Base-by-base conservation (phyloP, 306 rosid species). In the Cicer cuneatum region DNA sequence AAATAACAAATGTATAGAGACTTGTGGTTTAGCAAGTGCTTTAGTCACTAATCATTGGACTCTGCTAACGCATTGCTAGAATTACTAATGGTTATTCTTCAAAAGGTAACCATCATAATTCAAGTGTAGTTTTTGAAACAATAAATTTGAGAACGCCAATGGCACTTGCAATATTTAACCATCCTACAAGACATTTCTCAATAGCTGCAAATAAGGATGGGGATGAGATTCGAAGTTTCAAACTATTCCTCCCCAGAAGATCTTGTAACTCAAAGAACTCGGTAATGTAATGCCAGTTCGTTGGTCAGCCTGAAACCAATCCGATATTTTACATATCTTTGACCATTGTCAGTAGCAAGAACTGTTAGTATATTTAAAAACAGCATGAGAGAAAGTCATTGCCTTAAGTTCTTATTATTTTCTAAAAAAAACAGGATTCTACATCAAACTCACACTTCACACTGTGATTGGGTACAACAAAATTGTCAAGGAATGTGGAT, bases 391-490 rank as follows among this genome's bases (percentile, higher is more conserved):
- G 47, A 41, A 24, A 46, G 66, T 66, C 60, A 39, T 40, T 40
- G 14, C 14, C 29, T 59, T 12, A 33, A 15, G 39, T 35, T 62
- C 14, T 5, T 3, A 9, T 65, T 42, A 5, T 65, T 65, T 65
- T 42, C 15, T 18, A 19, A 56, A 73, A 69, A 47, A 35, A 33
- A 66, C 51, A 69, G 42, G 56, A 72, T 69, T 37, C 67, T 68
- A 47, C 4, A 35, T 53, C 61, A 42, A 21, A 72, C 76, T 72
- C 78, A 46, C 16, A 62, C 48, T 49, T 53, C 63, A 40, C 72
- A 69, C 33, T 41, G 14, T 42, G 40, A 72, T 73, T 53, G 39
- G 59, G 59, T 69, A 80, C 85, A 69, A 77, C 74, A 84, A 80
- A 84, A 77, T 71, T 73, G 71, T 62, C 70, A 48, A 69, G 63